Percentiles rank a stretch among this genome's conserved stretches.
Conservation (phyloP, 179 eudicot genomes). For the Beta corolliflora region DNA sequence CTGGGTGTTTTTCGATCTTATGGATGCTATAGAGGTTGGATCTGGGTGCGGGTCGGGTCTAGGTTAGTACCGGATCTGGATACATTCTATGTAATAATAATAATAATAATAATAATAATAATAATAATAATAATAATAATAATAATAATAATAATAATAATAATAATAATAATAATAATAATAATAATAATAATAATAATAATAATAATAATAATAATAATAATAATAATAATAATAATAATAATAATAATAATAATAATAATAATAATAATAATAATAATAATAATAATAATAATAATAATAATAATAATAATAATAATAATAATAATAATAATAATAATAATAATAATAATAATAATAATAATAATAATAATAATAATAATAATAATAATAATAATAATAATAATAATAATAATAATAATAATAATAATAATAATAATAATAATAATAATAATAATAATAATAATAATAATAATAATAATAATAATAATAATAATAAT, state of each 20-base stretch:
- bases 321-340: neutral
- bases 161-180: neutral
- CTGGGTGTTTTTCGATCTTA: slow-evolving; percentile 75
- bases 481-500: neutral
- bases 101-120: neutral
- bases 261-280: neutral
- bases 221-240: neutral
- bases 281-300: neutral
- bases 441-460: neutral
- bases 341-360: neutral
- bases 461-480: neutral
- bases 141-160: neutral
- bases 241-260: neutral
- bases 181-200: neutral
- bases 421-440: neutral
- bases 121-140: neutral
- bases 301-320: neutral
- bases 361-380: neutral
- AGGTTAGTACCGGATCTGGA: neutral
- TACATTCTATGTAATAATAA: too few species aligned
- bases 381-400: neutral
- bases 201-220: neutral
- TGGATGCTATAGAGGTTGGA: slow-evolving; percentile 80
- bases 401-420: neutral
- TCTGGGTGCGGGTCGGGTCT: slow-evolving; percentile 22